Base-by-base conservation (phyloP, 306 rosid species). In the Bauhinia variegata region DNA sequence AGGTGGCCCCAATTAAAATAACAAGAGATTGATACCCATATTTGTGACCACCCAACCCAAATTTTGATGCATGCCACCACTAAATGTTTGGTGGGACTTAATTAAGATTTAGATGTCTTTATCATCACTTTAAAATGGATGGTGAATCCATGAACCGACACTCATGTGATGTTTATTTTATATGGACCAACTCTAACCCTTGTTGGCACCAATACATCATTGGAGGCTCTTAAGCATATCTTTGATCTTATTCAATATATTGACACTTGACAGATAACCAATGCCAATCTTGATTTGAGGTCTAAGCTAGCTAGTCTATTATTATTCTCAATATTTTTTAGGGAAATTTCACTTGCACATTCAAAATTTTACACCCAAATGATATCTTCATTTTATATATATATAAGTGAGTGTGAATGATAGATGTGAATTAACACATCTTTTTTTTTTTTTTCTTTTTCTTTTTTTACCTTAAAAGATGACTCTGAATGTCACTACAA, bases 41-140 rank as follows among this genome's bases (percentile, higher is more conserved):
- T n/a, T n/a, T n/a, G n/a, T n/a, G n/a, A n/a, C n/a, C n/a, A n/a
- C n/a, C n/a, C n/a, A n/a, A n/a, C n/a, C n/a, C n/a, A n/a, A n/a
- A n/a, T 41, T 78, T 75, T 54, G 77, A 65, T 72, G 71, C 57
- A 62, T 79, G 70, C 47, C 69, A 74, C 76, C 68, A 78, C 17
- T 4, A 42, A 8, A 30, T 63, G 3, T 16, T 72, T 62, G 54
- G 72, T 64, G 77, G 61, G 61, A 49, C 71, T 75, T 61, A 74
- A 71, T 72, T 47, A 55, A 14, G 53, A 39, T 51, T 36, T 19
- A 17, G 51, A 65, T 78, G 42, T 72, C 75, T 28, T 17, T 61
- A 51, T 41, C 46, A 39, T 70, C 65, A 70, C 83, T 73, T 76
- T 41, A 50, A 70, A 73, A 46, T 80, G 78, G 80, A 57, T 67